Evolutionary conservation across 768 basidiomycete genomes (phyloP).

Genomic region (Flagelloscypha sp.): DNA sequence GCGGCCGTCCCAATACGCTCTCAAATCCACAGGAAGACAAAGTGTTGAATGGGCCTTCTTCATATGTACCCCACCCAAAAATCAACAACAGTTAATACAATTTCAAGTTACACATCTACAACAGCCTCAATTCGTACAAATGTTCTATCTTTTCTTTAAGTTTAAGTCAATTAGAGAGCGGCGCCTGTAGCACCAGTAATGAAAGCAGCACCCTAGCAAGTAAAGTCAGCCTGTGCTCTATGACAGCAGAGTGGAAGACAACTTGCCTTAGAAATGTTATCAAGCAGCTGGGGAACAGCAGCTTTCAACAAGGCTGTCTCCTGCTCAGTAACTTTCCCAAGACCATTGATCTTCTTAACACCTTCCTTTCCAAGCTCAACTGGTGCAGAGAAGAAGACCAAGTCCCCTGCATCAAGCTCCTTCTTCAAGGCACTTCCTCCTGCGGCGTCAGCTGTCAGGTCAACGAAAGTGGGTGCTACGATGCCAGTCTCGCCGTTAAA

Average conservation of each 20-base stretch:
- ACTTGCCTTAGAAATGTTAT: constrained; percentile 65
- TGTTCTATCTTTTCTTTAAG: too few species aligned
- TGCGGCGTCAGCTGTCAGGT: constrained; percentile 59
- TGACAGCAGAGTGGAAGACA: background rate
- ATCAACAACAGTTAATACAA: background rate
- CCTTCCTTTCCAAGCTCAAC: constrained; percentile 90
- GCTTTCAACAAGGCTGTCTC: constrained; percentile 75
- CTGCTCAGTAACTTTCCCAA: constrained; percentile 63
- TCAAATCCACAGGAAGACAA: too few species aligned
- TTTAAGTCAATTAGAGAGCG: constrained; percentile 14
- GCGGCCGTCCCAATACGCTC: too few species aligned
- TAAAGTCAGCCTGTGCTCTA: background rate
- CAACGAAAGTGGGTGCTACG: constrained; percentile 76
- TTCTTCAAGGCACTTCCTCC: constrained; percentile 69
- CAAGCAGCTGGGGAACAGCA: constrained; percentile 70
- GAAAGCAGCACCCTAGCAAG: background rate
- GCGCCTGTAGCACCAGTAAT: constrained; percentile 12
- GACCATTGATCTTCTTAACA: constrained; percentile 70
- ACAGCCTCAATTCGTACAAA: too few species aligned
- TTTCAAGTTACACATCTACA: background rate
- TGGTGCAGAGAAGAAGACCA: constrained; percentile 85
- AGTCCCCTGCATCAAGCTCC: constrained; percentile 65
- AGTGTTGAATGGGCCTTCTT: too few species aligned
- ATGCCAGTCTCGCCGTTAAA: constrained; percentile 84
- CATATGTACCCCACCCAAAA: too few species aligned